phyloP scores from a whole-genome alignment of 352 stramenopile genomes.

The Phytophthora tentaculata region DNA sequence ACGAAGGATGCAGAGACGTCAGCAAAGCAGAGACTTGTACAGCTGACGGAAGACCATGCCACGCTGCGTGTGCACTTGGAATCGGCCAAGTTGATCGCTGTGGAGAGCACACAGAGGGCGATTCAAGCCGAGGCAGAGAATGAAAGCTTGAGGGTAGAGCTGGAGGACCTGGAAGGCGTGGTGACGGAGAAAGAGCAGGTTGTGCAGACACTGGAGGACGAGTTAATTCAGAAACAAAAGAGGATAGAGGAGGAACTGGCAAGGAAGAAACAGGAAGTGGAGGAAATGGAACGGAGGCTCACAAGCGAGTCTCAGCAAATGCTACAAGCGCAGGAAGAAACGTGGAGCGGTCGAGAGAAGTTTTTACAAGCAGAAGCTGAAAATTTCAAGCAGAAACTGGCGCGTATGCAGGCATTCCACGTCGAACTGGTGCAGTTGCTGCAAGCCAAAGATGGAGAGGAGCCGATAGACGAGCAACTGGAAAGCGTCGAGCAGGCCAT shows the following conservation, averaged over 20 bases:
- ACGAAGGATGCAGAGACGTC: slow-evolving; percentile 38
- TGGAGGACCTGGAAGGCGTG: slow-evolving; percentile 30
- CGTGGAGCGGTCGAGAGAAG: slow-evolving; percentile 35
- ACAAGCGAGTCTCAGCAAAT: slow-evolving; percentile 35
- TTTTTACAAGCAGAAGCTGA: slow-evolving; percentile 22
- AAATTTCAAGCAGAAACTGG: slow-evolving; percentile 25
- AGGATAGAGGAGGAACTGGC: slow-evolving; percentile 36
- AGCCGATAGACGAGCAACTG: slow-evolving; percentile 4
- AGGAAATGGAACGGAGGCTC: slow-evolving; percentile 29
- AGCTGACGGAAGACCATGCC: slow-evolving; percentile 70
- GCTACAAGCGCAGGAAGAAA: slow-evolving; percentile 42
- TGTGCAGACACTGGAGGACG: slow-evolving; percentile 32
- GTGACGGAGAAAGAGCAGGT: slow-evolving; percentile 21
- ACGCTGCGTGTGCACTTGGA: slow-evolving; percentile 53
- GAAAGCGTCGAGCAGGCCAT: slow-evolving; percentile 31
- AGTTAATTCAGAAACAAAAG: slow-evolving; percentile 34
- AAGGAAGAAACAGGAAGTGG: slow-evolving; percentile 32
- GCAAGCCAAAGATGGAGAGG: slow-evolving; percentile 7
- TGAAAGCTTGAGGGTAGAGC: slow-evolving; percentile 34
- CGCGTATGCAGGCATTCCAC: slow-evolving; percentile 38
- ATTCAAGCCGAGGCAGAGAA: slow-evolving; percentile 51
- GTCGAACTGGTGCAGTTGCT: slow-evolving; percentile 49
- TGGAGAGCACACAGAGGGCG: slow-evolving; percentile 44
- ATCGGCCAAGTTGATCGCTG: slow-evolving; percentile 36
- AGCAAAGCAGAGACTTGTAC: slow-evolving; percentile 60